Percentiles rank a stretch among this genome's conserved stretches.
phyloP scores from a whole-genome alignment of 2,329 filamentous ascomycete genomes.

The Herpotrichia juniperi region DNA sequence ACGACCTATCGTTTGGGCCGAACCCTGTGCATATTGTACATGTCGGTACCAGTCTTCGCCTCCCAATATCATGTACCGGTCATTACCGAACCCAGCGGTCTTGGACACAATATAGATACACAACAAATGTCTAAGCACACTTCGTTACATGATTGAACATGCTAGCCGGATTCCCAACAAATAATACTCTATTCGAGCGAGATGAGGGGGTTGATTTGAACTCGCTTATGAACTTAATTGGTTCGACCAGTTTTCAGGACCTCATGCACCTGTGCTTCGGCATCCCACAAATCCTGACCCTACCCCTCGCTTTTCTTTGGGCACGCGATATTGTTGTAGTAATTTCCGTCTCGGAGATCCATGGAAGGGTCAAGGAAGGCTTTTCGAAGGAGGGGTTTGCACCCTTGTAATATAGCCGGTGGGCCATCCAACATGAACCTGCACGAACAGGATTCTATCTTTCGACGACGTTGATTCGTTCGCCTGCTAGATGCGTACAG shows the following conservation, averaged over 20 bases:
- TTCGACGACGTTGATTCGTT: slow-evolving; percentile 3
- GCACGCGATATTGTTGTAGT: slow-evolving; percentile 7
- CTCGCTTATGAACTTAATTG: slow-evolving; percentile 5
- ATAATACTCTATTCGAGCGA: background rate
- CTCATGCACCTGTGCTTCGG: slow-evolving; percentile 2
- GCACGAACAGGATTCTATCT: background rate
- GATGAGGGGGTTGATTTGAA: background rate
- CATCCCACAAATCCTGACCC: slow-evolving; percentile 7
- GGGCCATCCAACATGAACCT: slow-evolving; percentile 9
- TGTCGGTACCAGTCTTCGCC: slow-evolving; percentile 11
- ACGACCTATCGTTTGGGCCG: background rate
- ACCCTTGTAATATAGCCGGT: slow-evolving; percentile 22
- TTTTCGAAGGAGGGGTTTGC: slow-evolving; percentile 11
- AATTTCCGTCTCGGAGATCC: slow-evolving; percentile 9
- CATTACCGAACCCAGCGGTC: slow-evolving; percentile 9
- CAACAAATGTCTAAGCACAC: background rate
- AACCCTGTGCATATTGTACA: slow-evolving; percentile 3
- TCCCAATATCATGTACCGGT: slow-evolving; percentile 5
- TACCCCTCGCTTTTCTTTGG: slow-evolving; percentile 2
- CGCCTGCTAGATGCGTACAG: background rate
- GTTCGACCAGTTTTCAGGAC: slow-evolving; percentile 11
- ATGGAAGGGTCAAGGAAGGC: slow-evolving; percentile 5
- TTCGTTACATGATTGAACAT: background rate
- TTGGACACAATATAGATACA: background rate
- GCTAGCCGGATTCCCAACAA: background rate